phyloP scores from a whole-genome alignment of 345 rosid species.

The Corchorus olitorius region DNA sequence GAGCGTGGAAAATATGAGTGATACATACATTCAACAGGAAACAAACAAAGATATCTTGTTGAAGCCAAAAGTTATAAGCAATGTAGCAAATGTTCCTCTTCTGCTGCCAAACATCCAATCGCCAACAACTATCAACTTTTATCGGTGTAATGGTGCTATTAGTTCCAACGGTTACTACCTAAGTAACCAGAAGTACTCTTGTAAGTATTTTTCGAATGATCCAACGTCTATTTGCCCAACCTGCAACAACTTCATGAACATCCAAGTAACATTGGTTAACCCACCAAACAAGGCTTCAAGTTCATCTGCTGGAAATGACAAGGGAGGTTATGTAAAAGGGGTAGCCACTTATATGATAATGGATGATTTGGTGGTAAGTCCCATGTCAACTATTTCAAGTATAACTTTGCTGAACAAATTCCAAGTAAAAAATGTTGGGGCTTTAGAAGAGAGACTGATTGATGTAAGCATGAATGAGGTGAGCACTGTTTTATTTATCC shows the following conservation, averaged over 20 bases:
- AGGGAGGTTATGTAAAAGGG: conserved; percentile 37
- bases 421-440: conserved; percentile 17
- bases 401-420: conserved; percentile 22
- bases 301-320: background rate
- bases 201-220: background rate
- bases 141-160: background rate
- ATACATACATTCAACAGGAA: conserved; percentile 5
- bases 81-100: background rate
- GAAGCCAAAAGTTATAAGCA: background rate
- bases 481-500: background rate
- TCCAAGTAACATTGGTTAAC: background rate
- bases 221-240: background rate
- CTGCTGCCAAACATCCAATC: background rate
- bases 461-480: background rate
- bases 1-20: conserved; percentile 19
- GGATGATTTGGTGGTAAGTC: conserved; percentile 32
- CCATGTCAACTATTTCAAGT: conserved; percentile 30
- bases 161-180: too few species aligned
- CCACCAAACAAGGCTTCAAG: background rate
- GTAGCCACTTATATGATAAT: conserved; percentile 34
- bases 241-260: background rate
- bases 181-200: too few species aligned
- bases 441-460: conserved; percentile 22
- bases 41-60: conserved; percentile 2
- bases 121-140: background rate